Evolutionary conservation across 2,329 filamentous ascomycete genomes (phyloP).

Genomic region (Alternaria alternata): DNA sequence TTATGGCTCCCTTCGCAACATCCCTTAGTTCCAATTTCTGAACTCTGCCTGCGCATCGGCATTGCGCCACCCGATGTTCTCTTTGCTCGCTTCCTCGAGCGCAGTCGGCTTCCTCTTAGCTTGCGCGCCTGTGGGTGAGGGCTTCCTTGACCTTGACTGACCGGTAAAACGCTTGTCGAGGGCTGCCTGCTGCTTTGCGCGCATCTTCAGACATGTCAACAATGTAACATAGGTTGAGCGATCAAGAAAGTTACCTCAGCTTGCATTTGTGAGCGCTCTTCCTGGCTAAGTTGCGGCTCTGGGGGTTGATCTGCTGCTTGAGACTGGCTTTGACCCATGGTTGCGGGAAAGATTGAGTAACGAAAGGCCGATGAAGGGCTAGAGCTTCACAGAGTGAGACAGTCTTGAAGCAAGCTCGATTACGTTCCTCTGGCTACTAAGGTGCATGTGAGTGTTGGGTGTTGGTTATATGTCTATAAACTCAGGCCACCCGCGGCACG

Average conservation of each 20-base stretch:
- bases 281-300: conserved; percentile 33
- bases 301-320: conserved; percentile 23
- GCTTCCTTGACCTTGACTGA: conserved; percentile 24
- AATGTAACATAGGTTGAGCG: no score
- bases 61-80: conserved; percentile 43
- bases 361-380: accelerated
- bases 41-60: conserved; percentile 39
- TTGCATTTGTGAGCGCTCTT: conserved; percentile 32
- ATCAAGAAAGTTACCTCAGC: conserved; percentile 27
- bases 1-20: neutral
- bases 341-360: neutral
- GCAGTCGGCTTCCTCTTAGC: conserved; percentile 34
- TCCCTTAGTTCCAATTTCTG: conserved; percentile 36
- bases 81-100: conserved; percentile 40
- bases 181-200: conserved; percentile 41
- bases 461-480: neutral
- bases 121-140: conserved; percentile 13
- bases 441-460: neutral
- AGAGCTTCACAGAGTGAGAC: neutral
- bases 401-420: neutral
- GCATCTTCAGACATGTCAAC: conserved; percentile 32
- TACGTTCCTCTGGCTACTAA: accelerated
- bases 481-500: neutral
- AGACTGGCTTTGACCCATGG: conserved; percentile 39
- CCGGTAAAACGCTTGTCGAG: conserved; percentile 37